Evolutionary conservation across 495 filamentous ascomycete species (phyloP).

Genomic region (Halenospora varia): DNA sequence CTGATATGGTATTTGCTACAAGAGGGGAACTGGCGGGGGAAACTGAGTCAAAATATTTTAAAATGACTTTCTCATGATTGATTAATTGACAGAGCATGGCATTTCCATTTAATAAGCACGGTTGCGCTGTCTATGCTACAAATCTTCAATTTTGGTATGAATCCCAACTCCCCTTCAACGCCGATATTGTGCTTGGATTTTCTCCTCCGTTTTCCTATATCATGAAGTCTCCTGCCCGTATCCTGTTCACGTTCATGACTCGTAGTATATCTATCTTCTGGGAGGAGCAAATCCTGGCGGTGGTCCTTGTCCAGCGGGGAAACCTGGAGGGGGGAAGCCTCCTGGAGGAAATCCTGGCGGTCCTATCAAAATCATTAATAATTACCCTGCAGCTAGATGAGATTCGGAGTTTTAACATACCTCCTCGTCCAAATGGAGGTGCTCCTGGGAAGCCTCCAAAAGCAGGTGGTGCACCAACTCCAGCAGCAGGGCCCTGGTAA

Average conservation of each 20-base stretch:
- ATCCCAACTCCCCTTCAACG: conserved; percentile 24
- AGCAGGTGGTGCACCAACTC: conserved; percentile 71
- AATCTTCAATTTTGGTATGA: conserved; percentile 24
- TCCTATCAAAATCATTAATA: not conserved
- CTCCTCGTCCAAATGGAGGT: conserved; percentile 77
- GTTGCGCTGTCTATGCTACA: conserved; percentile 25
- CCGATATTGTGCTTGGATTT: conserved; percentile 22
- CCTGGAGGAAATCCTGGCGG: conserved; percentile 44
- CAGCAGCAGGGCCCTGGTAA: conserved; percentile 74
- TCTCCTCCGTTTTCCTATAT: conserved; percentile 7
- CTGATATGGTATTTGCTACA: not conserved
- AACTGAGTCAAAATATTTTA: not conserved
- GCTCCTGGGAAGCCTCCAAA: conserved; percentile 25
- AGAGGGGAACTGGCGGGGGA: not conserved
- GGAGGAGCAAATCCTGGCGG: conserved; percentile 69
- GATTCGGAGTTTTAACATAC: conserved; percentile 49
- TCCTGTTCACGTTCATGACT: conserved; percentile 22
- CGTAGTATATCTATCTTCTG: conserved; percentile 47
- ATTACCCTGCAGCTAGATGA: not conserved
- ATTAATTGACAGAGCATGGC: not conserved
- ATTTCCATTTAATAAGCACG: conserved; percentile 7
- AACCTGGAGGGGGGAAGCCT: conserved; percentile 47
- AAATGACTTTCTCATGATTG: not conserved
- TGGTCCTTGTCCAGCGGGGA: conserved; percentile 59
- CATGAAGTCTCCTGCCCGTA: not conserved